These are phyloP conservation scores for Jamesozyma jinghongensis DNA, from an alignment of 805 yeast species.

Conservation along the genomic window DNA sequence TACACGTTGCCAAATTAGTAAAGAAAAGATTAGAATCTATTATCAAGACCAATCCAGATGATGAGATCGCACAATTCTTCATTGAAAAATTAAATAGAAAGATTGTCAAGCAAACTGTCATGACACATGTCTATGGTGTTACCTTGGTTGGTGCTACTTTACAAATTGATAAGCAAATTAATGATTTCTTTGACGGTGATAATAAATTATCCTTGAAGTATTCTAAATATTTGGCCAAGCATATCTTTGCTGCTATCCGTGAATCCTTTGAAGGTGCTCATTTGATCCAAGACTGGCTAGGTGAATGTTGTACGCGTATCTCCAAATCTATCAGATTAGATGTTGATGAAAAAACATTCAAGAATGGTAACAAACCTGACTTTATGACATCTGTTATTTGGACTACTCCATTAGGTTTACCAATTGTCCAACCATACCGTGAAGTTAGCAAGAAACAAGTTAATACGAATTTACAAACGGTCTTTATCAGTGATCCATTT, in stretches of 20 bases:
- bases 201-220: conserved; percentile 38
- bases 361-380: conserved; percentile 43
- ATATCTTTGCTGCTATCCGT: conserved; percentile 76
- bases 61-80: conserved; percentile 41
- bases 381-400: conserved; percentile 86
- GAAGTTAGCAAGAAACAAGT: conserved; percentile 54
- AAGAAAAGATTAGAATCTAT: conserved; percentile 45
- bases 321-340: conserved; percentile 69
- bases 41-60: conserved; percentile 38
- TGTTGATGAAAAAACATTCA: conserved; percentile 37
- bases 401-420: conserved; percentile 94
- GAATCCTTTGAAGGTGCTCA: conserved; percentile 89
- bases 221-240: conserved; percentile 60
- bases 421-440: conserved; percentile 96
- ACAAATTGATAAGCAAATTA: conserved; percentile 74
- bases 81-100: conserved; percentile 67
- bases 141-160: conserved; percentile 88
- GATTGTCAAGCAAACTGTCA: conserved; percentile 92
- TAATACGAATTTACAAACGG: conserved; percentile 76
- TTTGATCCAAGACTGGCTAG: conserved; percentile 92
- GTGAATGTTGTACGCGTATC: conserved; percentile 72
- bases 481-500: conserved; percentile 83
- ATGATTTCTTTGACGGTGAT: conserved; percentile 42
- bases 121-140: conserved; percentile 98
- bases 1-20: conserved; percentile 60